Conservation (phyloP, 148 eudicot genomes). For the Chenopodium formosanum region DNA sequence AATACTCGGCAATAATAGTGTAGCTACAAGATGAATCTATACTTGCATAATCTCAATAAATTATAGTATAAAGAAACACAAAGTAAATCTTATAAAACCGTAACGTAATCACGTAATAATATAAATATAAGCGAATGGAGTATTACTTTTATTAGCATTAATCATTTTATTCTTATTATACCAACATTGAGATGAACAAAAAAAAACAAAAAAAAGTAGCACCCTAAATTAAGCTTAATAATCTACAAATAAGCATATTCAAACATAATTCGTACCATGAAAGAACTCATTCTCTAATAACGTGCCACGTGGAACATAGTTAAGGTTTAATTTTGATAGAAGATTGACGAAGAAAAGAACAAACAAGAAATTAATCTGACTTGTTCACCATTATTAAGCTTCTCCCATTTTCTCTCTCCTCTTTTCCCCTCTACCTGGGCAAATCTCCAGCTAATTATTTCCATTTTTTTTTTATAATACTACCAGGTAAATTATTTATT, state of each 20-base stretch:
- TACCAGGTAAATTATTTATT: conserved; percentile 9
- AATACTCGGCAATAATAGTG: too few relatives aligned
- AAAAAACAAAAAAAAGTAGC: neutral
- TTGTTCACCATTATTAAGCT: neutral
- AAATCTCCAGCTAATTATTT: neutral
- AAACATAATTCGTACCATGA: neutral
- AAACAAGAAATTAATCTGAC: neutral
- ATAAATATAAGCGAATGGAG: too few relatives aligned
- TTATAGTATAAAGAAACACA: too few relatives aligned
- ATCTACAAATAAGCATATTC: neutral
- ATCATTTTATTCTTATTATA: too few relatives aligned
- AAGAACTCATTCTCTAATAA: neutral
- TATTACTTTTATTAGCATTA: too few relatives aligned
- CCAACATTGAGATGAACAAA: too few relatives aligned
- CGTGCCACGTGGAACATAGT: conserved; percentile 20
- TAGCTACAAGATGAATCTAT: too few relatives aligned
- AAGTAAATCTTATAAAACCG: too few relatives aligned
- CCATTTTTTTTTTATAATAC: neutral
- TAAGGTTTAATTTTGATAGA: neutral
- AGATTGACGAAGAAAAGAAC: neutral
- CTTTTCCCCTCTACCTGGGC: conserved; percentile 1
- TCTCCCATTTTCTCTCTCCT: neutral
- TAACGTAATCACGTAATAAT: too few relatives aligned
- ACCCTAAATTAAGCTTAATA: neutral
- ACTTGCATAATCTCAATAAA: too few relatives aligned